Percentiles rank a stretch among this genome's conserved stretches.
Evolutionary conservation across 768 basidiomycete species (phyloP).

Genomic region (Chiua virens): DNA sequence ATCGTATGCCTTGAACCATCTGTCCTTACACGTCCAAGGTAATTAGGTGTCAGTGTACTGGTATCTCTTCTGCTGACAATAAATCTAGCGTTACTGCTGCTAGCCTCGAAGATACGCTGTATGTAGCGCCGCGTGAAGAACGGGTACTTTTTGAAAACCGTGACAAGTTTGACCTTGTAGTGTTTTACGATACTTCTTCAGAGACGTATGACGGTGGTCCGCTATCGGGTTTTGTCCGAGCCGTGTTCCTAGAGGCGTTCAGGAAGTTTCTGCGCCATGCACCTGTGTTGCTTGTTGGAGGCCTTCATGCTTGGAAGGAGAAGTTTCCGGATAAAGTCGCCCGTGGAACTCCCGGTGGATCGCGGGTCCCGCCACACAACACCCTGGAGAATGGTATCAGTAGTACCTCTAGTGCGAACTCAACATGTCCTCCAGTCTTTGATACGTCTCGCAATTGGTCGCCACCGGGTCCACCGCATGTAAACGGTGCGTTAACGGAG

Average conservation of each 20-base stretch:
- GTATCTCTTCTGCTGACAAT: constrained; percentile 8
- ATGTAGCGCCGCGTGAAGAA: constrained; percentile 70
- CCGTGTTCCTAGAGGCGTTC: constrained; percentile 75
- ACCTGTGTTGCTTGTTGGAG: constrained; percentile 85
- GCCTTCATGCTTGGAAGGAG: constrained; percentile 77
- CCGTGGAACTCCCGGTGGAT: constrained; percentile 22
- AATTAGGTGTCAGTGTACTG: constrained; percentile 25
- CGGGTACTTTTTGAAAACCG: constrained; percentile 76
- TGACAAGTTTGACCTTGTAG: constrained; percentile 85
- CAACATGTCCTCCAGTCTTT: constrained; percentile 14
- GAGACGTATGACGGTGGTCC: constrained; percentile 53
- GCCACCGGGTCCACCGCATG: constrained; percentile 1
- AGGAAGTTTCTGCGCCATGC: constrained; percentile 67
- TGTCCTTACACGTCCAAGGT: constrained; percentile 70
- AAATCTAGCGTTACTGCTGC: constrained; percentile 58
- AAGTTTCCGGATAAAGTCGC: constrained; percentile 47
- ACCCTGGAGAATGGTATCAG: constrained; percentile 26
- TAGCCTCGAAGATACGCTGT: constrained; percentile 72
- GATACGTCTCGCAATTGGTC: constrained; percentile 17
- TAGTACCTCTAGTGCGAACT: constrained; percentile 27
- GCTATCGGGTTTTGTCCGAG: constrained; percentile 57
- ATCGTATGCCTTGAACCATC: constrained; percentile 86
- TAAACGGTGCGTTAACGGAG: constrained; percentile 19
- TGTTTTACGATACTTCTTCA: constrained; percentile 75
- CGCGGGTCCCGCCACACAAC: constrained; percentile 15